Percentiles rank a stretch among this genome's conserved stretches.
Evolutionary conservation across 2,329 filamentous ascomycete species (phyloP).

Genomic region (Didymella keratinophila): DNA sequence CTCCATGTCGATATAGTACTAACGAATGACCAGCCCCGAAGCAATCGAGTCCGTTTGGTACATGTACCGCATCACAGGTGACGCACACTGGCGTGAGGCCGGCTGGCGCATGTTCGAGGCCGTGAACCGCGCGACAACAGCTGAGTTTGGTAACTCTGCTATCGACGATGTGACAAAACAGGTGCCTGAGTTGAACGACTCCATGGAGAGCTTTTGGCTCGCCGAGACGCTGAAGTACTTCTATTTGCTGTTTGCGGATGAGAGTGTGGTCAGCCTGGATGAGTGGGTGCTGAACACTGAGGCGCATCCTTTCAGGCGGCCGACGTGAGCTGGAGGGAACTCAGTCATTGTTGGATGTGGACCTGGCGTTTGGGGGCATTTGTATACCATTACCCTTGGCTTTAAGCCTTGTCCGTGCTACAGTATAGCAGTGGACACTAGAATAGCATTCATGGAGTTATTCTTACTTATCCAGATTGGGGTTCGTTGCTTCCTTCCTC

Average conservation of each 20-base stretch:
- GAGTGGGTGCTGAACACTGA: slow-evolving; percentile 68
- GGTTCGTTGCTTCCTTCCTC: not conserved
- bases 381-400: not conserved
- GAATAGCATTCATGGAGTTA: slow-evolving; percentile 9
- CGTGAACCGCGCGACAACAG: slow-evolving; percentile 67
- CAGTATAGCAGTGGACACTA: not conserved
- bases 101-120: slow-evolving; percentile 78
- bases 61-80: slow-evolving; percentile 77
- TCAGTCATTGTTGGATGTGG: too few species aligned
- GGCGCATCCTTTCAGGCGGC: slow-evolving; percentile 54
- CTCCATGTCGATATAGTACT: not conserved
- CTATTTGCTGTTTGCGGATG: slow-evolving; percentile 68
- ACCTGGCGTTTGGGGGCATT: not conserved
- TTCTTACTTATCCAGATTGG: not conserved
- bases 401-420: not conserved
- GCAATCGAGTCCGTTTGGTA: slow-evolving; percentile 83
- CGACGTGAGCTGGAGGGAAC: slow-evolving; percentile 8
- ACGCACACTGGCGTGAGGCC: slow-evolving; percentile 69
- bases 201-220: slow-evolving; percentile 80
- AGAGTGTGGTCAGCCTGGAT: slow-evolving; percentile 66
- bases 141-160: slow-evolving; percentile 69
- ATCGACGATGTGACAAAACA: slow-evolving; percentile 70
- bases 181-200: slow-evolving; percentile 59
- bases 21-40: slow-evolving; percentile 63
- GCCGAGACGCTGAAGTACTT: slow-evolving; percentile 74